Percentiles rank a stretch among this genome's conserved stretches.
phyloP scores from a whole-genome alignment of 2,329 filamentous ascomycete species.

The Fusarium nygamai region DNA sequence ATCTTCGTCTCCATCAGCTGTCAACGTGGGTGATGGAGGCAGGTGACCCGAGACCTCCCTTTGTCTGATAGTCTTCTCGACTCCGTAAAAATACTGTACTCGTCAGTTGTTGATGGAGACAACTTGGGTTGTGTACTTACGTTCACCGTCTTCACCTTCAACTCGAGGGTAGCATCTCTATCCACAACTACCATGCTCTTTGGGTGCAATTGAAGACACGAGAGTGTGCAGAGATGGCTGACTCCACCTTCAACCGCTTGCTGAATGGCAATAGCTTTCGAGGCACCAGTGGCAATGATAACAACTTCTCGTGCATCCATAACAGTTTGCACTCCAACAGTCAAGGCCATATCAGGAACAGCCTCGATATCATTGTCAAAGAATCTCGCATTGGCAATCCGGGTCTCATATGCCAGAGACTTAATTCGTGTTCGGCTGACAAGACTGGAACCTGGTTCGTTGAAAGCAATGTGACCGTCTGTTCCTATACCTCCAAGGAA shows the following conservation, averaged over 20 bases:
- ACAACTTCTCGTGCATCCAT: slow-evolving; percentile 22
- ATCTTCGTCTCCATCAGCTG: not conserved
- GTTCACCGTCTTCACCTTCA: slow-evolving; percentile 8
- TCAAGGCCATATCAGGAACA: slow-evolving; percentile 7
- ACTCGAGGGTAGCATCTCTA: slow-evolving; percentile 6
- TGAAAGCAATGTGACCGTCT: slow-evolving; percentile 6
- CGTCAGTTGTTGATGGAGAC: not conserved
- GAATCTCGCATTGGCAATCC: slow-evolving; percentile 1
- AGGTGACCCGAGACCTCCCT: not conserved
- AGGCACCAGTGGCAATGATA: not conserved
- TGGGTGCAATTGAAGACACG: not conserved
- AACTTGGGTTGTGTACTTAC: not conserved
- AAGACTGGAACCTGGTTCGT: slow-evolving; percentile 6
- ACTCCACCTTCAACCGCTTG: slow-evolving; percentile 7
- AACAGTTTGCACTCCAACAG: slow-evolving; percentile 5
- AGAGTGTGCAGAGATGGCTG: slow-evolving; percentile 10
- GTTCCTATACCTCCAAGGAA: slow-evolving; percentile 11
- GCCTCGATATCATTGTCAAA: slow-evolving; percentile 6
- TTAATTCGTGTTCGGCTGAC: slow-evolving; percentile 4
- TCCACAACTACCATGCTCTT: slow-evolving; percentile 12
- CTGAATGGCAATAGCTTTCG: not conserved
- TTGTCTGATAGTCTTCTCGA: slow-evolving; percentile 4
- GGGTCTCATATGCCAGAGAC: slow-evolving; percentile 11
- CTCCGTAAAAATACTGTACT: not conserved
- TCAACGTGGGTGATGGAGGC: not conserved